phyloP scores from a whole-genome alignment of 139 green algal genomes.

The Coelastrella sp. region DNA sequence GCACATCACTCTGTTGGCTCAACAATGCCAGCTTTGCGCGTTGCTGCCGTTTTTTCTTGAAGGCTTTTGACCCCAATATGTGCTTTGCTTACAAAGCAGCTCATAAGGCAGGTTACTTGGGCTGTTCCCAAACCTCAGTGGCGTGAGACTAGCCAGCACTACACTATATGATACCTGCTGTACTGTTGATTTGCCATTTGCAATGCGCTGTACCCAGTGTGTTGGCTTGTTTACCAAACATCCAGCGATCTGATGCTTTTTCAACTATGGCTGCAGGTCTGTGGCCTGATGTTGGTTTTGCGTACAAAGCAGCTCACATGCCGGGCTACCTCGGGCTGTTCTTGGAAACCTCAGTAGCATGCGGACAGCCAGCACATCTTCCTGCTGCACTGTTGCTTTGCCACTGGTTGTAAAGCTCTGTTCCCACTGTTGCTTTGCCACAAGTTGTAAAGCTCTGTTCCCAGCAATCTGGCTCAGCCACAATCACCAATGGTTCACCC shows the following conservation, averaged over 20 bases:
- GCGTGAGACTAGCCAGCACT: neutral
- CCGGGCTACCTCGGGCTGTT: slow-evolving; percentile 5
- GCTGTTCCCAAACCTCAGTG: slow-evolving; percentile 15
- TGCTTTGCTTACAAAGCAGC: slow-evolving; percentile 48
- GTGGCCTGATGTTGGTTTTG: slow-evolving; percentile 50
- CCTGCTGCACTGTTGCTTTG: slow-evolving; percentile 25
- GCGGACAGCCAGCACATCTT: neutral
- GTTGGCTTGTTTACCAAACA: too few relatives aligned
- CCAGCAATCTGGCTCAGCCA: too few relatives aligned
- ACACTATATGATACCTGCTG: slow-evolving; percentile 2
- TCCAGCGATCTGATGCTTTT: too few relatives aligned
- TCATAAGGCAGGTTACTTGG: slow-evolving; percentile 3
- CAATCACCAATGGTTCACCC: too few relatives aligned
- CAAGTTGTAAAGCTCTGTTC: too few relatives aligned
- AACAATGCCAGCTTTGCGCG: too few relatives aligned
- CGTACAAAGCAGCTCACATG: slow-evolving; percentile 39
- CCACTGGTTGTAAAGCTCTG: neutral
- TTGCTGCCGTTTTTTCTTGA: too few relatives aligned
- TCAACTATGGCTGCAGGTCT: slow-evolving; percentile 1
- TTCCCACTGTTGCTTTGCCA: too few relatives aligned
- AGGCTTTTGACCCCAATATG: slow-evolving; percentile 3
- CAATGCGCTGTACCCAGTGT: too few relatives aligned
- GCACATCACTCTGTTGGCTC: too few relatives aligned
- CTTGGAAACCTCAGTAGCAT: slow-evolving; percentile 4
- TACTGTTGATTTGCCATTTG: neutral